These are phyloP conservation scores for Tripterygium wilfordii DNA, from an alignment of 177 flowering plant genomes.

Conservation along the genomic window DNA sequence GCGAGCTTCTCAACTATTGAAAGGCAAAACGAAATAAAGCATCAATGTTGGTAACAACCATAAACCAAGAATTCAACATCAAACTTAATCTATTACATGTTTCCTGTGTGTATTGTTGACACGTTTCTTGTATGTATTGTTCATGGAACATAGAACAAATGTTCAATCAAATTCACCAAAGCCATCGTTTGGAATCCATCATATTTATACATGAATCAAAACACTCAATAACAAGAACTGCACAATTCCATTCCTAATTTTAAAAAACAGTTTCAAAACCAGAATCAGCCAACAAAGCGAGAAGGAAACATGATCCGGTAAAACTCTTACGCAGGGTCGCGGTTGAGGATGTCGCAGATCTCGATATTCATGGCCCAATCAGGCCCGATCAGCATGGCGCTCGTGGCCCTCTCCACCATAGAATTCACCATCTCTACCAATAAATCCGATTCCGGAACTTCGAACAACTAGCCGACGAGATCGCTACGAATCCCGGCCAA, in stretches of 20 bases:
- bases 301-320: background rate
- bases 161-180: too few relatives aligned
- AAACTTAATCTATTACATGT: too few relatives aligned
- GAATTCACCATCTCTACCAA: slow-evolving; percentile 72
- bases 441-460: background rate
- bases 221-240: background rate
- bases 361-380: slow-evolving; percentile 99
- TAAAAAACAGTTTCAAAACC: background rate
- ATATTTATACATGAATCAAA: too few relatives aligned
- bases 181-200: too few relatives aligned
- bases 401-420: slow-evolving; percentile 93
- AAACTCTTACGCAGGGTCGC: slow-evolving; percentile 65
- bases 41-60: too few relatives aligned
- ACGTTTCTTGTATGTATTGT: too few relatives aligned
- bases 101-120: too few relatives aligned
- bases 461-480: slow-evolving; percentile 1
- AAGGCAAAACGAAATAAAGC: too few relatives aligned
- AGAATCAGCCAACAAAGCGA: background rate
- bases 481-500: slow-evolving; percentile 7
- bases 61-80: too few relatives aligned
- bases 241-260: background rate
- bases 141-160: too few relatives aligned
- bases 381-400: slow-evolving; percentile 92
- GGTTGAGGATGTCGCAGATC: slow-evolving; percentile 95
- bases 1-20: too few relatives aligned